phyloP scores from a whole-genome alignment of 106 monocot genomes.

The Phalaenopsis aphrodite region DNA sequence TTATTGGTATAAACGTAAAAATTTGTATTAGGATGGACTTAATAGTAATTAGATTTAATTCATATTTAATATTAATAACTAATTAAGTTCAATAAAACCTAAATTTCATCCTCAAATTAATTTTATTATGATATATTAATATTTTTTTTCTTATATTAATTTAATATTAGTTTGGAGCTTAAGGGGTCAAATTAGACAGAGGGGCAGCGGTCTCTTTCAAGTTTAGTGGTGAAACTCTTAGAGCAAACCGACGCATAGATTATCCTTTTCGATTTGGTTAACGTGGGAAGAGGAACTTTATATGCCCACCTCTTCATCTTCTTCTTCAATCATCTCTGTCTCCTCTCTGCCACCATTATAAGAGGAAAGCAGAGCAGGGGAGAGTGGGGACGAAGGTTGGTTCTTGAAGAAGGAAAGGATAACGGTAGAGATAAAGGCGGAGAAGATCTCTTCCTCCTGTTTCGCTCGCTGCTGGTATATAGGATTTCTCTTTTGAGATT shows the following conservation, averaged over 20 bases:
- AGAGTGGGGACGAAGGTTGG: too few relatives aligned
- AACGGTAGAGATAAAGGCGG: too few relatives aligned
- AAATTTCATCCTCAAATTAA: too few relatives aligned
- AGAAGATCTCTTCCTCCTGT: too few relatives aligned
- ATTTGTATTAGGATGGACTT: too few relatives aligned
- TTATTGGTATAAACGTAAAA: too few relatives aligned
- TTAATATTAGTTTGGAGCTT: not conserved
- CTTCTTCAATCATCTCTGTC: conserved; percentile 5
- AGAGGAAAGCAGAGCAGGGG: not conserved
- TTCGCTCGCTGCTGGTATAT: not conserved
- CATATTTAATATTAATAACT: too few relatives aligned
- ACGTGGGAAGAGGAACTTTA: conserved; percentile 17
- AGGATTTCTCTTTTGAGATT: conserved; percentile 2
- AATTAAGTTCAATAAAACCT: too few relatives aligned
- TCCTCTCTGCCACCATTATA: not conserved
- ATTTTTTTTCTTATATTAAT: not conserved
- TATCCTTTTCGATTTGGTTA: conserved; percentile 26
- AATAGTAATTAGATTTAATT: too few relatives aligned
- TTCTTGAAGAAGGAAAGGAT: not conserved
- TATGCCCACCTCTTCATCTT: not conserved
- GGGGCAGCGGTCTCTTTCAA: not conserved
- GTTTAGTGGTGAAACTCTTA: not conserved
- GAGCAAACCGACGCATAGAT: not conserved
- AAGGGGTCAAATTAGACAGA: not conserved
- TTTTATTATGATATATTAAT: too few relatives aligned